Percentiles rank a stretch among this genome's conserved stretches.
phyloP scores from a whole-genome alignment of 2,329 filamentous ascomycete genomes.

The Xylariomycetidae sp. region DNA sequence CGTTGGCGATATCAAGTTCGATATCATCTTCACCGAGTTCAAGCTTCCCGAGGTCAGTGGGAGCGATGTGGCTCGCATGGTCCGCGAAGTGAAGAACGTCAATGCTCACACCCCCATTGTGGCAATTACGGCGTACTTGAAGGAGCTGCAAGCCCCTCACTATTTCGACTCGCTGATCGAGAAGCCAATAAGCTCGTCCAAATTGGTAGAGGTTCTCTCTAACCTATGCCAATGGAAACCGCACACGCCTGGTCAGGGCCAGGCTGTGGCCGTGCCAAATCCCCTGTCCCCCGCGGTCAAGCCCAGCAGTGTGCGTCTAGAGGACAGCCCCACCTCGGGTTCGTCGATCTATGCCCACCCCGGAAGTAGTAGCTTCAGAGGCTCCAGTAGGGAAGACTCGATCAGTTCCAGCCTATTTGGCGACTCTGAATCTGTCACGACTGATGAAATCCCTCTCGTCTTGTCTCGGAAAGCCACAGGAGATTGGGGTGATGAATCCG shows the following conservation, averaged over 20 bases:
- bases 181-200: slow-evolving; percentile 90
- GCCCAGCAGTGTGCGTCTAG: slow-evolving; percentile 55
- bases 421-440: slow-evolving; percentile 71
- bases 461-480: slow-evolving; percentile 67
- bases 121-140: slow-evolving; percentile 95
- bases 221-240: slow-evolving; percentile 92
- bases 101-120: slow-evolving; percentile 95
- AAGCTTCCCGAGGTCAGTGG: slow-evolving; percentile 93
- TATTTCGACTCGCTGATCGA: slow-evolving; percentile 95
- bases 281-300: slow-evolving; percentile 59
- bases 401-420: slow-evolving; percentile 84
- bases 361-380: slow-evolving; percentile 65
- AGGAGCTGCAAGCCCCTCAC: slow-evolving; percentile 89
- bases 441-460: slow-evolving; percentile 72
- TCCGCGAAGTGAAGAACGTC: slow-evolving; percentile 90
- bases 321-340: slow-evolving; percentile 79
- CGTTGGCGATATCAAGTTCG: slow-evolving; percentile 95
- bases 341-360: slow-evolving; percentile 67
- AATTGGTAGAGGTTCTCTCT: slow-evolving; percentile 81
- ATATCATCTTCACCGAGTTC: slow-evolving; percentile 97
- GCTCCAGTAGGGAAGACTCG: slow-evolving; percentile 80
- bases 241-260: slow-evolving; percentile 45
- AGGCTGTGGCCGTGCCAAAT: slow-evolving; percentile 44
- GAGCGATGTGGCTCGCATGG: slow-evolving; percentile 93
- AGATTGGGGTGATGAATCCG: slow-evolving; percentile 68